Evolutionary conservation across 2,329 filamentous ascomycete species (phyloP).

Genomic region (Phoma sp.): DNA sequence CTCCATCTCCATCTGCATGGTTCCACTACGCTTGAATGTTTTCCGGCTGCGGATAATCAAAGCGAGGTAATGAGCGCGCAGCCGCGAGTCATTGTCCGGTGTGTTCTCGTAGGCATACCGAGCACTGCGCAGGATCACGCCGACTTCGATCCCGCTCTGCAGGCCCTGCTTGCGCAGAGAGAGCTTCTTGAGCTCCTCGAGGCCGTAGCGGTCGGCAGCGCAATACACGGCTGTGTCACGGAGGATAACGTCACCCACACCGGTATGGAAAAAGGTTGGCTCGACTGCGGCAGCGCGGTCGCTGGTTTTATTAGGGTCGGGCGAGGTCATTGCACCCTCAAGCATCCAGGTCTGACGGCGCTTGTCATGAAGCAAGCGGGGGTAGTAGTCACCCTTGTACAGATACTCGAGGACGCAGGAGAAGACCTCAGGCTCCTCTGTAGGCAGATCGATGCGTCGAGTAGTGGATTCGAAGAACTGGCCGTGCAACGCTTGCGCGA

Average conservation of each 20-base stretch:
- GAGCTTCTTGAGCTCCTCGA: constrained; percentile 90
- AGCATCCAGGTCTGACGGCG: constrained; percentile 87
- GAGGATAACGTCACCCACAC: constrained; percentile 77
- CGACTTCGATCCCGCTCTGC: constrained; percentile 89
- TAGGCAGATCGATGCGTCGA: constrained; percentile 79
- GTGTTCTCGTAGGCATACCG: constrained; percentile 97
- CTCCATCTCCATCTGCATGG: constrained; percentile 99
- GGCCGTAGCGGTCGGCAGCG: constrained; percentile 84
- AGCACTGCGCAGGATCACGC: constrained; percentile 87
- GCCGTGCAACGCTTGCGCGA: constrained; percentile 72
- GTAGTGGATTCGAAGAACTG: constrained; percentile 72
- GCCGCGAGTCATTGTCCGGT: constrained; percentile 86
- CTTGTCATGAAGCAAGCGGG: constrained; percentile 85
- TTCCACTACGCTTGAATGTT: constrained; percentile 97
- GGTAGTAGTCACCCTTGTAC: constrained; percentile 96
- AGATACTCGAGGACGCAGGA: constrained; percentile 94
- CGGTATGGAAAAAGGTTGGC: constrained; percentile 78
- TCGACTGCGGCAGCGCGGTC: constrained; percentile 65
- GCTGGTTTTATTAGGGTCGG: constrained; percentile 60
- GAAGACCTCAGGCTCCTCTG: constrained; percentile 87
- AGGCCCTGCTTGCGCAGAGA: constrained; percentile 93
- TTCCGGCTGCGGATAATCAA: constrained; percentile 96
- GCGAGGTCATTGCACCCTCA: constrained; percentile 70
- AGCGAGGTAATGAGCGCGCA: constrained; percentile 96
- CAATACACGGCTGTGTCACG: constrained; percentile 96